Conservation (phyloP, 2,329 filamentous ascomycete species). For the Emydomyces testavorans region DNA sequence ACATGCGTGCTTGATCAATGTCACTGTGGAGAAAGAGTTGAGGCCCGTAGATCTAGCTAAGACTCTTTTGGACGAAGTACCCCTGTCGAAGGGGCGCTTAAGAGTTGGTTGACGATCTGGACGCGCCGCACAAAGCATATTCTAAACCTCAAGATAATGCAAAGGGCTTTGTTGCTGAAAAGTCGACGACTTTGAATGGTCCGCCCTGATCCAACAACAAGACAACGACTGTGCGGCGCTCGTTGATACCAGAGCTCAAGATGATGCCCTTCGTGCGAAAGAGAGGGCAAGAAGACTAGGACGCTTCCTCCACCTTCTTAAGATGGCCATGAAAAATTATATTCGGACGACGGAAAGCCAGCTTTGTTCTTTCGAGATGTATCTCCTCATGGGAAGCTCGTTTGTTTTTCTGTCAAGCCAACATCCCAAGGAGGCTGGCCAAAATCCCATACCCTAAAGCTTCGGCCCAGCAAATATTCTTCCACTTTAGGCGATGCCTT, state of each 20-base stretch:
- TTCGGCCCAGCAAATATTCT: conserved; percentile 9
- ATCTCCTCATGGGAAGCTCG: background rate
- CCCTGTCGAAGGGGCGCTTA: conserved; percentile 12
- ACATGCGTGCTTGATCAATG: background rate
- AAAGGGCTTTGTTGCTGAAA: conserved; percentile 11
- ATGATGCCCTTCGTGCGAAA: conserved; percentile 6
- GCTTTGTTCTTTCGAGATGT: conserved; percentile 1
- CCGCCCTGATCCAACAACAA: conserved; percentile 1
- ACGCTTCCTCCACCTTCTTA: background rate
- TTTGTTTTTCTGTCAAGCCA: background rate
- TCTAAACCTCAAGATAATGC: conserved; percentile 5
- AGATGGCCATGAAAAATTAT: background rate
- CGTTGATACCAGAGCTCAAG: conserved; percentile 2
- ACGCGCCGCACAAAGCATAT: conserved; percentile 12
- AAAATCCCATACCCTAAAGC: background rate
- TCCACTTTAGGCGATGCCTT: conserved; percentile 1
- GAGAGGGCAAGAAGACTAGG: conserved; percentile 5
- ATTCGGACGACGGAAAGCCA: background rate
- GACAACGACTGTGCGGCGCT: background rate
- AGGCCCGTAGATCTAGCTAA: conserved; percentile 6
- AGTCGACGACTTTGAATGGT: conserved; percentile 2
- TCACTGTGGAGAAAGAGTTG: conserved; percentile 7
- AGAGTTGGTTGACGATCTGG: conserved; percentile 11
- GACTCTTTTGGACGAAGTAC: conserved; percentile 7
- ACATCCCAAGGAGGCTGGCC: background rate